These are phyloP conservation scores for Panicum hallii DNA, from an alignment of 202 grass and related monocot genomes.

Conservation along the genomic window DNA sequence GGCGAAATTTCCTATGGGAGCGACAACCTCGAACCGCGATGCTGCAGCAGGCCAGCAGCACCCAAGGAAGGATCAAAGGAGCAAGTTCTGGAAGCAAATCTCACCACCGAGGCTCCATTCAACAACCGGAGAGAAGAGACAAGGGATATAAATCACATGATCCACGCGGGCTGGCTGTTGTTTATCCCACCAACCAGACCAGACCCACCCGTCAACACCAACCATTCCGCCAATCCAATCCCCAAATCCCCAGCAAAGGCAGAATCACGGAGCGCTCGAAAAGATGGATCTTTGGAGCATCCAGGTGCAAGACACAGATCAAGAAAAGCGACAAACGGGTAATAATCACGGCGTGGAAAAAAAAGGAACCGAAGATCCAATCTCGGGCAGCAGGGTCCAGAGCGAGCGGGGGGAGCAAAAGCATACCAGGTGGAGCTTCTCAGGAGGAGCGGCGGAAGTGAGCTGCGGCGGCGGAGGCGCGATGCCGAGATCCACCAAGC, in stretches of 20 bases:
- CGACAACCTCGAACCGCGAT: not conserved
- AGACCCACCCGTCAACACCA: constrained; percentile 43
- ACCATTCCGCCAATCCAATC: constrained; percentile 44
- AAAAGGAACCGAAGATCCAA: constrained; percentile 43
- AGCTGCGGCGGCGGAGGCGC: not conserved
- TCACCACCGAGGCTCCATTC: not conserved
- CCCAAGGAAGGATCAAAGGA: not conserved
- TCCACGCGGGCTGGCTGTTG: constrained; percentile 31
- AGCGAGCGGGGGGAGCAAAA: not conserved
- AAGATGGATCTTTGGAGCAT: constrained; percentile 44
- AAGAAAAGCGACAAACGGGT: constrained; percentile 26
- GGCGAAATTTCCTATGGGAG: not conserved
- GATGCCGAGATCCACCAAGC: constrained; percentile 46
- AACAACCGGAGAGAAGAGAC: not conserved
- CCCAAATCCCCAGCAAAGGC: constrained; percentile 25
- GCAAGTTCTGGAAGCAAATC: constrained; percentile 27
- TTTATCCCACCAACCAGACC: constrained; percentile 44
- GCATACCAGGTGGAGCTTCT: constrained; percentile 49
- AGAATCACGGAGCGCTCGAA: not conserved
- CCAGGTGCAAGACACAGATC: not conserved
- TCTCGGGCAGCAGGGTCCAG: constrained; percentile 10
- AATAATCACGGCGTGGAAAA: constrained; percentile 7
- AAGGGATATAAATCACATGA: constrained; percentile 30
- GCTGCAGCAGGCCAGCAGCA: constrained; percentile 9
- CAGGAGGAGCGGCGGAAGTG: constrained; percentile 7